Evolutionary conservation across 1,139 yeast genomes (phyloP).

Genomic region (Kurtzmaniella quercitrusa): DNA sequence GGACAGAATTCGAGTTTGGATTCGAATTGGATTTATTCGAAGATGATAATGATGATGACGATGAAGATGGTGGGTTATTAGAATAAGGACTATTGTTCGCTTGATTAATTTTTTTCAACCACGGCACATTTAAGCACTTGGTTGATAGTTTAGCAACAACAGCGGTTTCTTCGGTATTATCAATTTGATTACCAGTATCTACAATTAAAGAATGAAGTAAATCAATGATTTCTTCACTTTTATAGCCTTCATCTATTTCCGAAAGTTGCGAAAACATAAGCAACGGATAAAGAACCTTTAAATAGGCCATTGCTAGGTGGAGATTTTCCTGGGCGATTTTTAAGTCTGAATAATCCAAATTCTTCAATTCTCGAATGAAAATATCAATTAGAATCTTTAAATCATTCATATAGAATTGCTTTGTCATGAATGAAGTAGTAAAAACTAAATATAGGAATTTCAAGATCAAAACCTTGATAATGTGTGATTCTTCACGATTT

Average conservation of each 20-base stretch:
- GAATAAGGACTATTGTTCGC: slow-evolving; percentile 1
- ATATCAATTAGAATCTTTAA: slow-evolving; percentile 83
- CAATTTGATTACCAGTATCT: slow-evolving; percentile 15
- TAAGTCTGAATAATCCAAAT: slow-evolving; percentile 42
- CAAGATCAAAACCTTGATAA: slow-evolving; percentile 72
- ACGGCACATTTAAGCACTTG: slow-evolving; percentile 56
- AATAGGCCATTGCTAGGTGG: slow-evolving; percentile 62
- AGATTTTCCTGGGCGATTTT: slow-evolving; percentile 44
- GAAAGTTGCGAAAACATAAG: slow-evolving; percentile 60
- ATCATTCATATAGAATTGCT: slow-evolving; percentile 78
- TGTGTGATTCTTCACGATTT: slow-evolving; percentile 72
- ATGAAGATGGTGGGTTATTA: slow-evolving; percentile 4
- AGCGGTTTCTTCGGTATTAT: slow-evolving; percentile 21
- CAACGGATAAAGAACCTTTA: slow-evolving; percentile 73
- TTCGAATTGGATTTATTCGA: neutral
- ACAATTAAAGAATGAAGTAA: slow-evolving; percentile 45
- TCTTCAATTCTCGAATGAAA: slow-evolving; percentile 70
- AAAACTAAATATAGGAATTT: slow-evolving; percentile 74
- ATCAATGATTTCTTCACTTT: slow-evolving; percentile 49
- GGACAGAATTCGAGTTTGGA: neutral
- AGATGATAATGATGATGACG: slow-evolving; percentile 7
- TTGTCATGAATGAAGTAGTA: slow-evolving; percentile 61
- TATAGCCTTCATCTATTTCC: slow-evolving; percentile 50
- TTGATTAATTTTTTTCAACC: slow-evolving; percentile 37
- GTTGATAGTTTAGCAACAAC: slow-evolving; percentile 56